Percentiles rank a stretch among this genome's conserved stretches.
Conservation (phyloP, 805 yeast genomes). For the Ogataea wickerhamii region DNA sequence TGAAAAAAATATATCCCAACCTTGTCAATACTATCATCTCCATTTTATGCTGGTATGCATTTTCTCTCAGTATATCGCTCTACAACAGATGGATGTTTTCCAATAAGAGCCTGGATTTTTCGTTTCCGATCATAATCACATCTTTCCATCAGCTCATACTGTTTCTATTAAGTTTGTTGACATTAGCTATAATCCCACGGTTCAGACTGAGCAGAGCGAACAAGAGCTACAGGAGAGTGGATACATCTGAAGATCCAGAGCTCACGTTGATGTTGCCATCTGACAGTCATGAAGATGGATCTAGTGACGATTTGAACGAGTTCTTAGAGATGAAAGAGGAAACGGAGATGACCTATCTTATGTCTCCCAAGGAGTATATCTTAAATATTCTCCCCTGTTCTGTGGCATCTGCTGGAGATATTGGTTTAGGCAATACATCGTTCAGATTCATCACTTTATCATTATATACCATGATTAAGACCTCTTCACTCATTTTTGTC, state of each 20-base stretch:
- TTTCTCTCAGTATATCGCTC: slow-evolving; percentile 64
- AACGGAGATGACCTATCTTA: slow-evolving; percentile 17
- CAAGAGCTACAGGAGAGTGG: slow-evolving; percentile 12
- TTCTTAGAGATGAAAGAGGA: slow-evolving; percentile 8
- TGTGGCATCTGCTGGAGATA: slow-evolving; percentile 85
- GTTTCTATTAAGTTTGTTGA: slow-evolving; percentile 46
- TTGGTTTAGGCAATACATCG: slow-evolving; percentile 87
- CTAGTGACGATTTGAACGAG: slow-evolving; percentile 6
- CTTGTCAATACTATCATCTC: slow-evolving; percentile 25
- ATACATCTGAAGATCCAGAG: slow-evolving; percentile 13
- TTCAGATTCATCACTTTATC: slow-evolving; percentile 75
- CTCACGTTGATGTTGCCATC: not conserved
- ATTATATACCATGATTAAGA: slow-evolving; percentile 89
- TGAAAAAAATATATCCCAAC: slow-evolving; percentile 26
- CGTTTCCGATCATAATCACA: slow-evolving; percentile 82
- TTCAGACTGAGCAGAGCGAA: slow-evolving; percentile 39
- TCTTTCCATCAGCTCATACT: slow-evolving; percentile 78
- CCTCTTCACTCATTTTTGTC: slow-evolving; percentile 85
- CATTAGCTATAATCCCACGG: slow-evolving; percentile 44
- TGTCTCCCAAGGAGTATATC: slow-evolving; percentile 40
- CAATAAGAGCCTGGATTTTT: slow-evolving; percentile 61
- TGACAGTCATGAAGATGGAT: slow-evolving; percentile 8
- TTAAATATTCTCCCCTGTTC: slow-evolving; percentile 77
- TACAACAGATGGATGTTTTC: slow-evolving; percentile 99
- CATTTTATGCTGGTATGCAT: slow-evolving; percentile 55